Base-by-base conservation (phyloP, 1,139 yeast species). In the Candida sojae region DNA sequence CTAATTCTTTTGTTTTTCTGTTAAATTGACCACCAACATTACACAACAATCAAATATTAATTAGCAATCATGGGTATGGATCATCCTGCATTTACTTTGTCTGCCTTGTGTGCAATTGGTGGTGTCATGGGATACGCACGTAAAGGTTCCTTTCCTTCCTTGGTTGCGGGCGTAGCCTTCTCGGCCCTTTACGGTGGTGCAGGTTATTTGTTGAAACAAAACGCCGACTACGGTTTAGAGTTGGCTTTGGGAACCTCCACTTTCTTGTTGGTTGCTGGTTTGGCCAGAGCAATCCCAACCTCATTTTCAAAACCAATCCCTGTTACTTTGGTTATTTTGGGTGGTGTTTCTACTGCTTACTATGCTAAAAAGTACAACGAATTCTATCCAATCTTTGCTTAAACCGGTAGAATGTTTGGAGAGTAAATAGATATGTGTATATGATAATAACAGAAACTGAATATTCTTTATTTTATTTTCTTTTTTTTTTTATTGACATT, bases 151-250 rank as follows among this genome's bases (percentile, higher is more conserved):
- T 60, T 85, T 34, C 96, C 96, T 23, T 90, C 97, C 0, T 75
- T 91, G 48, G 69, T 84, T 41, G 96, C 95, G 2, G 97, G 97
- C 31, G 60, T 85, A 8, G 72, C 86, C 0, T 75, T 90, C 54
- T 83, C 95, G 9, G 75, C 81, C 5, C 65, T 86, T 39, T 92
- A 84, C 65, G 95, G 90, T 21, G 64, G 76, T 49, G 86, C 96
- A 1, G 97, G 96, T 33, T 88, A 88, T 67, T 74, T 91, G 57
- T 73, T 89, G 55, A 79, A 81, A 54, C 72, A 84, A 51, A 88
- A 89, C 63, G 84, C 83, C 51, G 90, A 88, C 62, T 82, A 82
- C 70, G 97, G 97, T 32, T 75, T 91, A 55, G 93, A 88, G 63
- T 63, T 87, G 39, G 96, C 97, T 0, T 71, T 90, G 47, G 88